Evolutionary conservation across 2,329 filamentous ascomycete genomes (phyloP).

Genomic region (Diaporthe sp.): DNA sequence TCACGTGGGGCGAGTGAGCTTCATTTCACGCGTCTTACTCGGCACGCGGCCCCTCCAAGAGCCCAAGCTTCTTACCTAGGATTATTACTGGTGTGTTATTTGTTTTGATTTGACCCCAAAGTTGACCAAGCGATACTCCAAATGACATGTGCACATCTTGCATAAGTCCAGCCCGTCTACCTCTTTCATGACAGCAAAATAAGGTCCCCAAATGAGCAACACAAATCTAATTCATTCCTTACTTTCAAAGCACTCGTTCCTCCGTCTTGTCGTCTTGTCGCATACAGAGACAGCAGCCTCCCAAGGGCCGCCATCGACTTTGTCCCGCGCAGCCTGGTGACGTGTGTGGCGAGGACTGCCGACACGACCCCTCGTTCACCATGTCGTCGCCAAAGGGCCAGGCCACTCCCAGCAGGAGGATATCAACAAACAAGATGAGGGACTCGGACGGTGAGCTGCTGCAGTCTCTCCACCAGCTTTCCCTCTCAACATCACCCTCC

Average conservation of each 20-base stretch:
- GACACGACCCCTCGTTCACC: constrained; percentile 19
- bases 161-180: constrained; percentile 6
- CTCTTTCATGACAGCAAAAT: background rate
- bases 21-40: constrained; percentile 19
- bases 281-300: background rate
- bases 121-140: constrained; percentile 22
- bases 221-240: background rate
- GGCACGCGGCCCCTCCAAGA: constrained; percentile 30
- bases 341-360: constrained; percentile 25
- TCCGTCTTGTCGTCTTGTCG: constrained; percentile 8
- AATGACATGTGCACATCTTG: constrained; percentile 20
- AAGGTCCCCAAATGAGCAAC: background rate
- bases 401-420: constrained; percentile 43
- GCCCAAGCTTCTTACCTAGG: background rate
- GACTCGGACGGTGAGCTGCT: constrained; percentile 51
- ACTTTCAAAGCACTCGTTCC: background rate
- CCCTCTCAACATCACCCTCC: constrained; percentile 53
- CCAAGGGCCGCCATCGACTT: constrained; percentile 12
- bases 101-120: constrained; percentile 33
- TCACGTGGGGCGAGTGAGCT: constrained; percentile 8
- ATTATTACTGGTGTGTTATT: constrained; percentile 26
- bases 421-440: constrained; percentile 28
- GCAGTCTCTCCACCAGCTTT: constrained; percentile 60
- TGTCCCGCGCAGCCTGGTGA: constrained; percentile 14
- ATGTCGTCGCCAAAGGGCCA: constrained; percentile 37